Evolutionary conservation across 2,329 filamentous ascomycete genomes (phyloP).

Genomic region (Alternaria alternata): DNA sequence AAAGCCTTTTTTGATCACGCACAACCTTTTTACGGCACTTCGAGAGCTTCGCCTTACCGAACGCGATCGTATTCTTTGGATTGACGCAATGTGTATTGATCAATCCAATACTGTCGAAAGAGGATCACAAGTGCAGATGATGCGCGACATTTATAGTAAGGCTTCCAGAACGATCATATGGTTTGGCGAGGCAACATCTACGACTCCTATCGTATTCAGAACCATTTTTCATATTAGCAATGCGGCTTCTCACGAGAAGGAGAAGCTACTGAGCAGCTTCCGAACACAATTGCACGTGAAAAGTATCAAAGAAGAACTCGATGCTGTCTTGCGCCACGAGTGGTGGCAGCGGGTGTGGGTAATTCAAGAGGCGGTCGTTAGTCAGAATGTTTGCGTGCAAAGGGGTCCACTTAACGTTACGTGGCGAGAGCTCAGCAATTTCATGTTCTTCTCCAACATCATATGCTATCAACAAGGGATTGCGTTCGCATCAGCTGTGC

Average conservation of each 20-base stretch:
- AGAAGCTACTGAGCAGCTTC: not conserved
- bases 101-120: constrained; percentile 13
- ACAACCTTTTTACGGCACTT: constrained; percentile 15
- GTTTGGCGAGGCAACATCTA: constrained; percentile 11
- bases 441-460: not conserved
- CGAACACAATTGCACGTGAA: not conserved
- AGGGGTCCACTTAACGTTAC: constrained; percentile 3
- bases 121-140: constrained; percentile 17
- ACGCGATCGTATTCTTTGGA: constrained; percentile 6
- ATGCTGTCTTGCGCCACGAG: constrained; percentile 11
- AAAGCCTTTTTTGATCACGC: constrained; percentile 5
- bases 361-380: constrained; percentile 14
- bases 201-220: not conserved
- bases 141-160: constrained; percentile 18
- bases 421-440: constrained; percentile 4
- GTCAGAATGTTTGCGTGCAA: constrained; percentile 9
- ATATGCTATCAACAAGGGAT: not conserved
- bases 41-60: constrained; percentile 1
- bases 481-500: not conserved
- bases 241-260: not conserved
- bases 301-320: not conserved
- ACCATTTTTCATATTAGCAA: not conserved
- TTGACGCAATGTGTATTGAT: not conserved
- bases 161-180: constrained; percentile 13
- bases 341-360: constrained; percentile 18